Conservation (phyloP, 345 rosid species). For the Balakata baccata region DNA sequence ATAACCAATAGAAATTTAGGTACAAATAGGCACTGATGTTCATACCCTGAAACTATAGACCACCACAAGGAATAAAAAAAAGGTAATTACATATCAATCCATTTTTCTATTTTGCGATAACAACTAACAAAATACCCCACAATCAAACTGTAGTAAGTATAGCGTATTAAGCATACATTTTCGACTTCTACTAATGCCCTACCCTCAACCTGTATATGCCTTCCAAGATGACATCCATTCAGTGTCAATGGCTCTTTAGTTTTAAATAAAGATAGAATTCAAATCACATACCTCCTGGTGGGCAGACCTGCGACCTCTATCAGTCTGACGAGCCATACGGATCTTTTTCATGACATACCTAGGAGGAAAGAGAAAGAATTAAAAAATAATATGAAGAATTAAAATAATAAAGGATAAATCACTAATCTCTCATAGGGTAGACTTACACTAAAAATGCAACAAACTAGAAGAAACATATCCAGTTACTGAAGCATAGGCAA, state of each 20-base stretch:
- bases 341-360: conserved; percentile 97
- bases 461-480: not conserved
- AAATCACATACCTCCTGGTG: conserved; percentile 86
- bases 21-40: not conserved
- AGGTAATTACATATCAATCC: not conserved
- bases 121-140: not conserved
- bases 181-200: not conserved
- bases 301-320: conserved; percentile 90
- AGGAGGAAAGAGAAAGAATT: not conserved
- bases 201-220: not conserved
- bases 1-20: not conserved
- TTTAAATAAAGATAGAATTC: too few species aligned
- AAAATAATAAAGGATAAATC: not conserved
- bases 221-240: not conserved
- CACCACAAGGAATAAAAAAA: not conserved
- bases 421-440: not conserved
- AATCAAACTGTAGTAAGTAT: not conserved
- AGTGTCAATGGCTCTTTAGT: not conserved
- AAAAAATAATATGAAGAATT: not conserved
- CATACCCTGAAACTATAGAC: not conserved
- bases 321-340: conserved; percentile 97
- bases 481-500: not conserved
- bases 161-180: not conserved
- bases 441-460: not conserved
- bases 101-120: not conserved